phyloP scores from a whole-genome alignment of 768 basidiomycete genomes.

The Phylloporus scabripes region DNA sequence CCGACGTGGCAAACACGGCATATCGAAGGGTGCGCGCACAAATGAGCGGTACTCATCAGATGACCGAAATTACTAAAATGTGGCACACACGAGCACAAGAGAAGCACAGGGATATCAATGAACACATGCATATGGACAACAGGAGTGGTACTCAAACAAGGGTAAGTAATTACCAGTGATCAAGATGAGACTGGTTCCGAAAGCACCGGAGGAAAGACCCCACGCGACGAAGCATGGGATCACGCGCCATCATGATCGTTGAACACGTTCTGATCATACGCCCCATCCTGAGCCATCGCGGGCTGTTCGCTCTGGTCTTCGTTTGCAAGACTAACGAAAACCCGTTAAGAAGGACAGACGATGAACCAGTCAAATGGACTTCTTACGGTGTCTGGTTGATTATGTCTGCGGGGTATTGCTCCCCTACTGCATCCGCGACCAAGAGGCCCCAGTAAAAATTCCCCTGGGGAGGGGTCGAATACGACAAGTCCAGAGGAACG shows the following conservation, averaged over 20 bases:
- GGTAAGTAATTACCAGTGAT: slow-evolving; percentile 7
- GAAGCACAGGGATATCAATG: slow-evolving; percentile 10
- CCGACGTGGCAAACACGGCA: slow-evolving; percentile 3
- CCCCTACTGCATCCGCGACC: neutral
- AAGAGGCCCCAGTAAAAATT: neutral
- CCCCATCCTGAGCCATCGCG: slow-evolving; percentile 2
- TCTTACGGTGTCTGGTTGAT: slow-evolving; percentile 9
- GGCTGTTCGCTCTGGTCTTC: slow-evolving; percentile 12
- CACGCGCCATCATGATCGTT: slow-evolving; percentile 8
- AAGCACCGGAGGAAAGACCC: neutral
- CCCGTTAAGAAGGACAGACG: neutral
- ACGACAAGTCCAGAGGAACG: slow-evolving; percentile 1
- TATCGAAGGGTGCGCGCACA: slow-evolving; percentile 11
- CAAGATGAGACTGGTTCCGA: neutral
- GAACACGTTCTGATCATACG: slow-evolving; percentile 11
- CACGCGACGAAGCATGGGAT: slow-evolving; percentile 1
- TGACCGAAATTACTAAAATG: slow-evolving; percentile 16
- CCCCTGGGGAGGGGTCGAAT: slow-evolving; percentile 1
- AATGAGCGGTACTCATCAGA: slow-evolving; percentile 6
- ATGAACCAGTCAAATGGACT: neutral
- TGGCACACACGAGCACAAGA: slow-evolving; percentile 22
- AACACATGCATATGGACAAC: slow-evolving; percentile 4
- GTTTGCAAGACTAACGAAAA: slow-evolving; percentile 3
- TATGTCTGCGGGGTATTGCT: slow-evolving; percentile 5
- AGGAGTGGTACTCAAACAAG: neutral